phyloP scores from a whole-genome alignment of 2,329 filamentous ascomycete species.

The Botrytis sinoallii region DNA sequence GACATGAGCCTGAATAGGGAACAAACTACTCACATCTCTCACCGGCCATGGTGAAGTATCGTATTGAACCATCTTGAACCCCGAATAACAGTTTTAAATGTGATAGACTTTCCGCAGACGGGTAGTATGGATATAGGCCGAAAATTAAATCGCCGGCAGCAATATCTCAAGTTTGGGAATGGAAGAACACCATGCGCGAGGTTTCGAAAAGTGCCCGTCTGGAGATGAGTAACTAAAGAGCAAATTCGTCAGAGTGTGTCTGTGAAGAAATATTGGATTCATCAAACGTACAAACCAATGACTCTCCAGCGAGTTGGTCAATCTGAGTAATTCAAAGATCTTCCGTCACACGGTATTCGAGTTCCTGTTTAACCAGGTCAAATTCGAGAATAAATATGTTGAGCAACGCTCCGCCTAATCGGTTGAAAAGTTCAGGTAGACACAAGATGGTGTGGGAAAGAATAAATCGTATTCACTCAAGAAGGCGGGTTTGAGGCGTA shows the following conservation, averaged over 20 bases:
- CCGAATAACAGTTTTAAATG: not conserved
- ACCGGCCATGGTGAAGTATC: slow-evolving; percentile 49
- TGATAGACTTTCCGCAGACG: not conserved
- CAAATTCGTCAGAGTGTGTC: slow-evolving; percentile 11
- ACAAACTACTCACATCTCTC: slow-evolving; percentile 43
- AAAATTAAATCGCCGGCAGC: slow-evolving; percentile 12
- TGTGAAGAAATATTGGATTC: slow-evolving; percentile 5
- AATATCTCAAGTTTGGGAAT: slow-evolving; percentile 5
- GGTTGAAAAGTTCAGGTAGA: not conserved
- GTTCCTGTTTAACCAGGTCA: slow-evolving; percentile 2
- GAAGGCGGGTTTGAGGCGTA: not conserved
- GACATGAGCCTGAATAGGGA: not conserved
- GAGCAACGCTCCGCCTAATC: slow-evolving; percentile 7
- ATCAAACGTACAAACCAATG: slow-evolving; percentile 15
- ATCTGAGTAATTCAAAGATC: not conserved
- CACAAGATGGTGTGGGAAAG: slow-evolving; percentile 15
- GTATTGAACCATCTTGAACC: slow-evolving; percentile 43
- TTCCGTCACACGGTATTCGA: not conserved
- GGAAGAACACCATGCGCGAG: slow-evolving; percentile 22
- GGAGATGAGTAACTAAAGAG: slow-evolving; percentile 27
- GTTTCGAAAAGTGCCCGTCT: slow-evolving; percentile 22
- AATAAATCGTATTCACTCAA: not conserved
- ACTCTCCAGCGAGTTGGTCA: not conserved
- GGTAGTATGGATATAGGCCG: not conserved
- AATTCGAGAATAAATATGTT: slow-evolving; percentile 18